Base-by-base conservation (phyloP, 2,329 filamentous ascomycete genomes). In the Metarhizium brunneum region DNA sequence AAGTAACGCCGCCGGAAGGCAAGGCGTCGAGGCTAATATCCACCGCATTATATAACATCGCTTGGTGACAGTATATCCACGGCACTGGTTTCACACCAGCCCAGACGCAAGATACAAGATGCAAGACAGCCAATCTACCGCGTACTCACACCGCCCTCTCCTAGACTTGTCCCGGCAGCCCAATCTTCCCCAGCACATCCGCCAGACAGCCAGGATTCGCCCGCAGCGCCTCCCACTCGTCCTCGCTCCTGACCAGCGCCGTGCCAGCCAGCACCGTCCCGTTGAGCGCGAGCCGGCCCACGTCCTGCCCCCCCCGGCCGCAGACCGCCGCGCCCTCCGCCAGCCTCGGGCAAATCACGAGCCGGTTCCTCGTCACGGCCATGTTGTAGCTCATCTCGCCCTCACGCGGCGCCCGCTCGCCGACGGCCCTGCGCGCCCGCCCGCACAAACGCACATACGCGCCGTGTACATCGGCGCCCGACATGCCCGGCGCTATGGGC, bases 211-310 rank as follows among this genome's bases (percentile, higher is more conserved):
- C 45, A 1, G 61, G 59, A 14, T 76, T 68, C n/a, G 67, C 66
- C 55, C 70, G 69, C 52, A 86, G 60, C 1, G 73, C 74, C 56
- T 82, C 70, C 81, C 81, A 85, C 66, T 85, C 82, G 3, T 65
- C 68, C 61, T 80, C 68, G 32, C 66, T 81, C 69, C 85, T 86
- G 16, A 86, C 83, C 54, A 86, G 68, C 30, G 82, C 79, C 10
- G 83, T 86, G 6, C 83, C 83, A 10, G 82, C 83, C 58, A 86
- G 65, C n/a, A 86, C 67, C 0, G 83, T 85, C 3, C 83, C 83
- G 54, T 86, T 86, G 38, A 86, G 67, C 18, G 78, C 69, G 36
- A 84, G 56, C 29, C 62, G 66, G 0, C 80, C 80, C 2, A 75
- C 61, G 2, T 72, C 65, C 8, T 66, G 59, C 1, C 69, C 63